Conservation (phyloP, 768 basidiomycete genomes). For the Mycena chlorophos region DNA sequence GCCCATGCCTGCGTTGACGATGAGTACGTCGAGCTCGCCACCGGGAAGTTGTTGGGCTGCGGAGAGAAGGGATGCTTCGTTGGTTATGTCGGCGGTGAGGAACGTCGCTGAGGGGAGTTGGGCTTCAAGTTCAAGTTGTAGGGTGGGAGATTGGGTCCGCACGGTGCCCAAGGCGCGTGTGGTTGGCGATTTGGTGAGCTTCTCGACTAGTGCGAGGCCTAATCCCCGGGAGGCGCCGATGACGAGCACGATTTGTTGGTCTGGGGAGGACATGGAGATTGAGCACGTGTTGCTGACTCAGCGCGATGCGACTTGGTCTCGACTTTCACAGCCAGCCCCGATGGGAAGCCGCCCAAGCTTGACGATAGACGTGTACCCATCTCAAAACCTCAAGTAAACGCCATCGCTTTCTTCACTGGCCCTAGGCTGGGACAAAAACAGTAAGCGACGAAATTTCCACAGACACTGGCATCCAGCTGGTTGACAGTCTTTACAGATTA, state of each 20-base stretch:
- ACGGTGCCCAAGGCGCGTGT: constrained; percentile 15
- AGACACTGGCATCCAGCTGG: too few relatives aligned
- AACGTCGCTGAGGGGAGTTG: constrained; percentile 2
- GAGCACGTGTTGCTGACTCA: too few relatives aligned
- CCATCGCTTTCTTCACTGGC: too few relatives aligned
- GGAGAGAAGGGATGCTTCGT: constrained; percentile 13
- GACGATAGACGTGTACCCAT: too few relatives aligned
- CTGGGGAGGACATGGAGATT: too few relatives aligned
- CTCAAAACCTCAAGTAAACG: too few relatives aligned
- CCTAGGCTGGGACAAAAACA: too few relatives aligned
- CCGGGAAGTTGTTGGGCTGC: constrained; percentile 4
- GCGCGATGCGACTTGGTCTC: too few relatives aligned
- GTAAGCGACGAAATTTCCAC: too few relatives aligned
- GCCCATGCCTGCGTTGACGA: constrained; percentile 1
- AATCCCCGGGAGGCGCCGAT: constrained; percentile 23
- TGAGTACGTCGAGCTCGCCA: background rate
- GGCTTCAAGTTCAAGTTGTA: constrained; percentile 8
- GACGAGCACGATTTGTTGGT: constrained; percentile 21
- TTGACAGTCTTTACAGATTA: too few relatives aligned
- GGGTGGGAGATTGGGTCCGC: background rate
- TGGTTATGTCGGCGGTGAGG: constrained; percentile 14
- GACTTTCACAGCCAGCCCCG: too few relatives aligned
- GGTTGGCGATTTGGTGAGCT: constrained; percentile 9
- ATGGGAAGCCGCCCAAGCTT: too few relatives aligned
- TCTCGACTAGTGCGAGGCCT: constrained; percentile 17